Percentiles rank a stretch among this genome's conserved stretches.
These are phyloP conservation scores for Neltuma alba DNA, from an alignment of 306 rosid genomes.

Conservation along the genomic window DNA sequence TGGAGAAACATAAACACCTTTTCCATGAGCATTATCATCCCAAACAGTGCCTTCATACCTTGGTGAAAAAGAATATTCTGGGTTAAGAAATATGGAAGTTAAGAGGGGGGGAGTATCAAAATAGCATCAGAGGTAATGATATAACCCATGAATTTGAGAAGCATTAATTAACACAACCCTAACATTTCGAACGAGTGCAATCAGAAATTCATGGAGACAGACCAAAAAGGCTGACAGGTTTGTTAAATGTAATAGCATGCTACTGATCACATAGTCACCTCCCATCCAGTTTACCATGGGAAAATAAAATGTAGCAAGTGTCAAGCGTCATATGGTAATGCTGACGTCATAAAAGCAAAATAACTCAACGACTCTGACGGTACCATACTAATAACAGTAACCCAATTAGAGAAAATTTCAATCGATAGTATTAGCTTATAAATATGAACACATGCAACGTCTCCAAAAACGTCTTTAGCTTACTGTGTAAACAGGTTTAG, in stretches of 20 bases:
- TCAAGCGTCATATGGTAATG: neutral
- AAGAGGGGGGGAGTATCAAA: neutral
- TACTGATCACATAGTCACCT: neutral
- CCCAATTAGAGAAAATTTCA: neutral
- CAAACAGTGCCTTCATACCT: conserved; percentile 97
- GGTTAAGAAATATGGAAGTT: neutral
- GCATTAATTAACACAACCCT: neutral
- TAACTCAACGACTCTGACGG: neutral
- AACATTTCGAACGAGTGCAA: neutral
- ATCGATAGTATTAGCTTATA: neutral
- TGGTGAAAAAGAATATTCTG: conserved; percentile 3
- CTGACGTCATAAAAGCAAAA: neutral
- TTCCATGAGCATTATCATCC: conserved; percentile 99
- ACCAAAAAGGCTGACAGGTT: neutral
- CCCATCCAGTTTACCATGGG: neutral
- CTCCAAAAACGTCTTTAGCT: neutral
- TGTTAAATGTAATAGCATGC: neutral
- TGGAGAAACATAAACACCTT: conserved; percentile 75
- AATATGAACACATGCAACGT: neutral
- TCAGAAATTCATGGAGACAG: neutral
- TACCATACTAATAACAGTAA: neutral
- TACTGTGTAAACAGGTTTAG: neutral
- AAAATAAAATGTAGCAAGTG: neutral
- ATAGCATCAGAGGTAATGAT: neutral
- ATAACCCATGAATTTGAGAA: neutral